Evolutionary conservation across 768 basidiomycete species (phyloP).

Genomic region (Mycena galericulata): DNA sequence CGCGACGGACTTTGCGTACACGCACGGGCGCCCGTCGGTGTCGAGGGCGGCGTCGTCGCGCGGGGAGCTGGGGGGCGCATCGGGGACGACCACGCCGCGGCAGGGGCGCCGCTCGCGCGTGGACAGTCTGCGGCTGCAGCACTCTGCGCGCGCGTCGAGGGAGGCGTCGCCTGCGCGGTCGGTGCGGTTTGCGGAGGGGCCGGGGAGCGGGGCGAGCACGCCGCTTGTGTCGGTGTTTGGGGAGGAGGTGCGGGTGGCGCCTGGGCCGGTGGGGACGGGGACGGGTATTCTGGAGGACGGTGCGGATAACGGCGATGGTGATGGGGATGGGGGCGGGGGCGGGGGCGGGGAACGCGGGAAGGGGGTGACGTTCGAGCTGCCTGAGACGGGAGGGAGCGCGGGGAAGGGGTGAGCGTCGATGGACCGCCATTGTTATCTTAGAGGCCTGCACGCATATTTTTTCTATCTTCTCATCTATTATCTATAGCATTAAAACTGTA

Average conservation of each 20-base stretch:
- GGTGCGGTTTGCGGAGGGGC: constrained; percentile 43
- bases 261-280: background rate
- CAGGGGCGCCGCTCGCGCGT: constrained; percentile 34
- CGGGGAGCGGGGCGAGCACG: constrained; percentile 35
- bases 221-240: constrained; percentile 26
- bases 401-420: constrained; percentile 9
- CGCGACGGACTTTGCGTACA: constrained; percentile 31
- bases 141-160: constrained; percentile 27
- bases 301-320: background rate
- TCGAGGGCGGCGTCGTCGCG: no score
- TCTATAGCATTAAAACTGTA: no score
- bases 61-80: no score
- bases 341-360: background rate
- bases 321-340: background rate
- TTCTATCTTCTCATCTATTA: no score
- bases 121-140: constrained; percentile 30
- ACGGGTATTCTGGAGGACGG: background rate
- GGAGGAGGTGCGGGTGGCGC: constrained; percentile 14
- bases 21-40: no score
- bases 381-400: background rate
- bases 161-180: constrained; percentile 46
- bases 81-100: background rate
- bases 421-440: background rate
- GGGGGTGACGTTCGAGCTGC: constrained; percentile 22
- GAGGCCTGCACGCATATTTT: no score